A percentile compares a stretch with the other conserved stretches of the same genome.
Evolutionary conservation across 169 alveolate species (phyloP).

Genomic region (Amoebophrya sp.): DNA sequence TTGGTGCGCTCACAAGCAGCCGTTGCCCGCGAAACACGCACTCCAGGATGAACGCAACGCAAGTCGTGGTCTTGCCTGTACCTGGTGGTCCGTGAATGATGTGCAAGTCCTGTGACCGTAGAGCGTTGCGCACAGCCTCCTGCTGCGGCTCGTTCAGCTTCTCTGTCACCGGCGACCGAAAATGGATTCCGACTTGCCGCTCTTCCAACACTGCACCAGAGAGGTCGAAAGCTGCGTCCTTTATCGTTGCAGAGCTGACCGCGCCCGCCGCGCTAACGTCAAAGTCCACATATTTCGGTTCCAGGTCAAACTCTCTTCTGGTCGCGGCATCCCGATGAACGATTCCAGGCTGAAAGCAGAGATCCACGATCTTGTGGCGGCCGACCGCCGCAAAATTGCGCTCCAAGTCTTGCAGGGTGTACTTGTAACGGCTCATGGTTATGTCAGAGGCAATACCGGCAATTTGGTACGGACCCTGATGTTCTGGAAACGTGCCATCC

Average conservation of each 20-base stretch:
- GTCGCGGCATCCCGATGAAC: no score
- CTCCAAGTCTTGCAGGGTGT: not conserved
- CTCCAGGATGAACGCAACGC: constrained; percentile 39
- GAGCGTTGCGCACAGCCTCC: constrained; percentile 33
- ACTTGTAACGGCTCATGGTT: not conserved
- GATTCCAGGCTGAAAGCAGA: not conserved
- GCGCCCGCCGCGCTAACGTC: not conserved
- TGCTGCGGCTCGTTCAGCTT: constrained; percentile 43
- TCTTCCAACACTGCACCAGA: no score
- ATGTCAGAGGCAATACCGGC: not conserved
- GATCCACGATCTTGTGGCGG: not conserved
- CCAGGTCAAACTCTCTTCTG: not conserved
- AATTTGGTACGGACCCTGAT: not conserved
- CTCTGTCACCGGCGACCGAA: not conserved
- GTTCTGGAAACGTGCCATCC: not conserved
- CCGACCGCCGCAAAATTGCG: not conserved
- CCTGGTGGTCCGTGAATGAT: constrained; percentile 45
- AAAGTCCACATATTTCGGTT: not conserved
- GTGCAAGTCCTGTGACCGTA: constrained; percentile 37
- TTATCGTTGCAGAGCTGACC: not conserved
- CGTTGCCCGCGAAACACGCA: constrained; percentile 41
- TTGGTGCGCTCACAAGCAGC: constrained; percentile 38
- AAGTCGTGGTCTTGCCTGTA: constrained; percentile 44
- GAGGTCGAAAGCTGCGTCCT: not conserved
- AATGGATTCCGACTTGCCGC: not conserved